These are phyloP conservation scores for Lolium rigidum DNA, from an alignment of 176 grass and related monocot species.

Conservation along the genomic window DNA sequence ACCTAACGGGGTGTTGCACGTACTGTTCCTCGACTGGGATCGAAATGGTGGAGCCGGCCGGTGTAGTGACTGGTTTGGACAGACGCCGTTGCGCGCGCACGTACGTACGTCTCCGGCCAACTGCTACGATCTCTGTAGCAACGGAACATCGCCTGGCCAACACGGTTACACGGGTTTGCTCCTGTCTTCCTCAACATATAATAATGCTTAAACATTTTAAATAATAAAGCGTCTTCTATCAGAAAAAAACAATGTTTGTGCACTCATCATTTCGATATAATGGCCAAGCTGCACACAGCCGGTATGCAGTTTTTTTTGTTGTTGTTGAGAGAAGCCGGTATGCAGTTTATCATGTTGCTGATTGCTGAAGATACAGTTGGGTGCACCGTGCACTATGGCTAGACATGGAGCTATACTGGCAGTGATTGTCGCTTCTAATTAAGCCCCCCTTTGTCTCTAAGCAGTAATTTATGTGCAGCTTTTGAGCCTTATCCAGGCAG, in stretches of 20 bases:
- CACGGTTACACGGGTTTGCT: not conserved
- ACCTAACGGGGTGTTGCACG: not conserved
- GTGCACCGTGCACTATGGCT: too few species aligned
- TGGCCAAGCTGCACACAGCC: not conserved
- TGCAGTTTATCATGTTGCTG: not conserved
- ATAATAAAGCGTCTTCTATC: too few species aligned
- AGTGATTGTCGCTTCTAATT: not conserved
- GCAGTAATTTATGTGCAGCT: not conserved
- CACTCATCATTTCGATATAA: too few species aligned
- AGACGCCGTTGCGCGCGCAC: not conserved
- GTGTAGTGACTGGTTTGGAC: not conserved
- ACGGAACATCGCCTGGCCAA: not conserved
- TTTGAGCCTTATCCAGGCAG: not conserved
- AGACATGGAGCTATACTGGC: not conserved
- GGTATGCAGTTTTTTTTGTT: not conserved
- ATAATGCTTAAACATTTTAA: too few species aligned
- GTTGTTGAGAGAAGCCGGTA: not conserved
- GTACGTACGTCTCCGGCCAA: not conserved
- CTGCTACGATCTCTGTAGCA: not conserved
- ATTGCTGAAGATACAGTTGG: not conserved
- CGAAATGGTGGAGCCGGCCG: not conserved
- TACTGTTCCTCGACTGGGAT: not conserved
- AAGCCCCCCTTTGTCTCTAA: not conserved
- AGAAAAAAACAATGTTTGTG: too few species aligned
- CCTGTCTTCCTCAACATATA: too few species aligned